These are phyloP conservation scores for Corrigiola litoralis DNA, from an alignment of 179 eudicot species.

Conservation along the genomic window DNA sequence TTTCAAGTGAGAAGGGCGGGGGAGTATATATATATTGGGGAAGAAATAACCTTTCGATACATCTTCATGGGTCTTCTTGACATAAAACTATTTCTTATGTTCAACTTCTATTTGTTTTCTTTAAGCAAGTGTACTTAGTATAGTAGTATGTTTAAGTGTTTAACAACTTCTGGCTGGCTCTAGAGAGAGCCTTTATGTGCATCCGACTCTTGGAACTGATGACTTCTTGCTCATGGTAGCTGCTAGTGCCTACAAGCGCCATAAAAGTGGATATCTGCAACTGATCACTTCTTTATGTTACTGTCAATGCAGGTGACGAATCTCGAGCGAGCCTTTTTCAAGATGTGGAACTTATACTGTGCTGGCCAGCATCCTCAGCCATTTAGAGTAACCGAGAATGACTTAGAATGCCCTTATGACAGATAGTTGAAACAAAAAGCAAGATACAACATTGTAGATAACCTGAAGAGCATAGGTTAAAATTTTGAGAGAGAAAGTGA, in stretches of 20 bases:
- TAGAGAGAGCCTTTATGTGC: neutral
- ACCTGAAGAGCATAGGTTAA: slow-evolving; percentile 27
- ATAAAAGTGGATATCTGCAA: neutral
- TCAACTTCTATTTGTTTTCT: too few relatives aligned
- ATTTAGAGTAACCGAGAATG: slow-evolving; percentile 80
- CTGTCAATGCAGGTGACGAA: slow-evolving; percentile 62
- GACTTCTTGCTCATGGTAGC: neutral
- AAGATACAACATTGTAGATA: slow-evolving; percentile 35
- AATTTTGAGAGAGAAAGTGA: slow-evolving; percentile 14
- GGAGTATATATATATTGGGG: too few relatives aligned
- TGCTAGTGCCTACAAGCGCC: neutral
- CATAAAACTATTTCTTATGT: too few relatives aligned
- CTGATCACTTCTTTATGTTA: too few relatives aligned
- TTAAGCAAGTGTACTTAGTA: too few relatives aligned
- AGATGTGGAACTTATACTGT: slow-evolving; percentile 96
- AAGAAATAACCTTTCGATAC: too few relatives aligned
- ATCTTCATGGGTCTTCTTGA: too few relatives aligned
- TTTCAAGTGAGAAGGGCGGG: too few relatives aligned
- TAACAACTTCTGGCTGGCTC: neutral
- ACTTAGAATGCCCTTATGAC: slow-evolving; percentile 70
- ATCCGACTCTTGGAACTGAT: neutral
- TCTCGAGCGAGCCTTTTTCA: slow-evolving; percentile 84
- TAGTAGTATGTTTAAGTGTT: too few relatives aligned
- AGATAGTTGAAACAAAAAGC: slow-evolving; percentile 21
- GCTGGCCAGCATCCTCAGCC: slow-evolving; percentile 82